phyloP scores from a whole-genome alignment of 176 grass and related monocot genomes.

The Oryza nivara region DNA sequence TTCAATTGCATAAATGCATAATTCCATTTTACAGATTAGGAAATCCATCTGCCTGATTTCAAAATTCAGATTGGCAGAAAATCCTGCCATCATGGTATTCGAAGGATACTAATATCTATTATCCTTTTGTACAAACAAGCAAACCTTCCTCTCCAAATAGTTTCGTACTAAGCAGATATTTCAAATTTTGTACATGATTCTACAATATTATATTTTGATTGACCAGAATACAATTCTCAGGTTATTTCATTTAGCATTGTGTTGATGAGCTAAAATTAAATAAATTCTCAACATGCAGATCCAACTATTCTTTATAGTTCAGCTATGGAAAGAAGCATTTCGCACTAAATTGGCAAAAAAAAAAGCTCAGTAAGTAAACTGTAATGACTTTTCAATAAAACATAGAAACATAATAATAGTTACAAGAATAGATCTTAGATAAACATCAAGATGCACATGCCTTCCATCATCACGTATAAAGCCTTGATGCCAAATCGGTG shows the following conservation, averaged over 20 bases:
- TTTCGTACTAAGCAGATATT: background rate
- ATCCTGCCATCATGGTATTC: background rate
- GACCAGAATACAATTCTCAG: background rate
- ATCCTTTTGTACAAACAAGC: background rate
- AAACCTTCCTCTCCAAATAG: background rate
- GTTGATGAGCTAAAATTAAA: background rate
- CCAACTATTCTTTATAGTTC: background rate
- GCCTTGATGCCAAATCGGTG: conserved; percentile 91
- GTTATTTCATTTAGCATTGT: background rate
- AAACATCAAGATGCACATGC: conserved; percentile 43
- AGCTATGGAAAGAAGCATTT: background rate
- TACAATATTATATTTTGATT: background rate
- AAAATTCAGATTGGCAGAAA: background rate
- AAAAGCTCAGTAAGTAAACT: background rate
- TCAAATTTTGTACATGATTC: background rate
- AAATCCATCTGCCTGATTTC: background rate
- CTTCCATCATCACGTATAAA: conserved; percentile 90
- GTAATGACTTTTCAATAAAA: background rate
- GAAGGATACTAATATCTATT: background rate
- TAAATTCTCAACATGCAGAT: background rate
- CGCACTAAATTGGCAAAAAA: background rate
- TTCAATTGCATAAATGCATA: background rate
- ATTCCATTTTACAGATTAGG: background rate
- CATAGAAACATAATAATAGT: background rate
- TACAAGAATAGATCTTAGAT: conserved; percentile 28